phyloP scores from a whole-genome alignment of 331 rosid species.

The Malus hybrid region DNA sequence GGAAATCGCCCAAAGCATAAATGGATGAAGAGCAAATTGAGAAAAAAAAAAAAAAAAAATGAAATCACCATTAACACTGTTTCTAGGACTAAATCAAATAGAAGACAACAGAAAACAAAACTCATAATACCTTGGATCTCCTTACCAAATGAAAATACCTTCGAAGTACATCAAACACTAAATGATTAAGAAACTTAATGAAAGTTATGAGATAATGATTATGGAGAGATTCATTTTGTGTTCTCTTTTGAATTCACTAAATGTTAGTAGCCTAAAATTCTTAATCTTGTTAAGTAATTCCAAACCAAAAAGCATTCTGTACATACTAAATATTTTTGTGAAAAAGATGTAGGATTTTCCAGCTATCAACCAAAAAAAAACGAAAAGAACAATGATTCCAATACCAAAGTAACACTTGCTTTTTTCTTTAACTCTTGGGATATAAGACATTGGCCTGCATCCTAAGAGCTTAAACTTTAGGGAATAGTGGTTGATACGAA shows the following conservation, averaged over 20 bases:
- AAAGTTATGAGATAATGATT: not conserved
- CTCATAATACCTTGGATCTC: conserved; percentile 24
- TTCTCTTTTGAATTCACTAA: not conserved
- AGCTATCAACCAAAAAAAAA: not conserved
- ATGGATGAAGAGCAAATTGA: conserved; percentile 25
- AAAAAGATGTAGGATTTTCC: not conserved
- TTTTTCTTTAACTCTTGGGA: not conserved
- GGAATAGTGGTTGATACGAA: not conserved
- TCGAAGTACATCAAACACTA: conserved; percentile 15
- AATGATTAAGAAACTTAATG: conserved; percentile 1
- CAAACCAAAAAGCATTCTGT: not conserved
- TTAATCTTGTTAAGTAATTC: not conserved
- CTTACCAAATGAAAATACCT: conserved; percentile 26
- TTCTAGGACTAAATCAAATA: conserved; percentile 12
- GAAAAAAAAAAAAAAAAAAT: not conserved
- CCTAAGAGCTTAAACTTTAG: not conserved
- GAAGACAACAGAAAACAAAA: conserved; percentile 19
- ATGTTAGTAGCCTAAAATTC: not conserved
- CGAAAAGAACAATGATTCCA: not conserved
- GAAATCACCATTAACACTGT: not conserved
- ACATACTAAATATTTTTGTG: not conserved
- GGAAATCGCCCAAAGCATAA: conserved; percentile 35
- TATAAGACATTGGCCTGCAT: not conserved
- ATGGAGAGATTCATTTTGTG: not conserved
- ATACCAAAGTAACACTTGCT: not conserved